Percentiles rank a stretch among this genome's conserved stretches.
Conservation (phyloP, 2,329 filamentous ascomycete genomes). For the Plectosphaerella sp. region DNA sequence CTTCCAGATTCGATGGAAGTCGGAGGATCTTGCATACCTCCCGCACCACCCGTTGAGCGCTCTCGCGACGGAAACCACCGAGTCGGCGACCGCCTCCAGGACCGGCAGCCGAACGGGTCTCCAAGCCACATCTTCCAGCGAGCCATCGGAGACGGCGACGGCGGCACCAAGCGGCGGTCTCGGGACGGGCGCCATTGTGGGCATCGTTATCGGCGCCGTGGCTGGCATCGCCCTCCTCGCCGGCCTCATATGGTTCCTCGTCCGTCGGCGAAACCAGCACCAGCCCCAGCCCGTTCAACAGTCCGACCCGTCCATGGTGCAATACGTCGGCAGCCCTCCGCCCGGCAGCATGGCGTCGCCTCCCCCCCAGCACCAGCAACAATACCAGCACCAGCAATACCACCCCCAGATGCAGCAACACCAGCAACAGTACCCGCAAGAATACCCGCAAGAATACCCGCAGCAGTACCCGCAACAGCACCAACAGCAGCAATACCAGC, state of each 20-base stretch:
- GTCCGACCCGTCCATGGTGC: not conserved
- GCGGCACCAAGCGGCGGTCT: not conserved
- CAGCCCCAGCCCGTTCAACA: not conserved
- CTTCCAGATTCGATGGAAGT: not conserved
- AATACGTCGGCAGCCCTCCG: not conserved
- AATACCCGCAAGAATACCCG: slow-evolving; percentile 10
- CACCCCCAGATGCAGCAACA: not conserved
- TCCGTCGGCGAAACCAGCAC: not conserved
- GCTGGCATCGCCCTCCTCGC: not conserved
- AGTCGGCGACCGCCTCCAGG: not conserved
- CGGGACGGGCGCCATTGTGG: not conserved
- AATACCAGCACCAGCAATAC: slow-evolving; percentile 6
- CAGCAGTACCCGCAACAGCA: slow-evolving; percentile 12
- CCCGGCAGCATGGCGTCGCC: not conserved
- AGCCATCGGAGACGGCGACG: not conserved
- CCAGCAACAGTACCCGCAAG: slow-evolving; percentile 12
- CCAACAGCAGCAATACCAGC: slow-evolving; percentile 6
- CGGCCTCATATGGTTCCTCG: not conserved
- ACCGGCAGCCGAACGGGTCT: too few relatives aligned
- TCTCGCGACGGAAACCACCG: not conserved
- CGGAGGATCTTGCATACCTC: not conserved
- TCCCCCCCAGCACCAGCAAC: not conserved
- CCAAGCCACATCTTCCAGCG: not conserved
- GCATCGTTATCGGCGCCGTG: not conserved
- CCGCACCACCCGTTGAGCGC: not conserved